These are phyloP conservation scores for Brassica napus DNA, from an alignment of 345 rosid genomes.

Conservation along the genomic window DNA sequence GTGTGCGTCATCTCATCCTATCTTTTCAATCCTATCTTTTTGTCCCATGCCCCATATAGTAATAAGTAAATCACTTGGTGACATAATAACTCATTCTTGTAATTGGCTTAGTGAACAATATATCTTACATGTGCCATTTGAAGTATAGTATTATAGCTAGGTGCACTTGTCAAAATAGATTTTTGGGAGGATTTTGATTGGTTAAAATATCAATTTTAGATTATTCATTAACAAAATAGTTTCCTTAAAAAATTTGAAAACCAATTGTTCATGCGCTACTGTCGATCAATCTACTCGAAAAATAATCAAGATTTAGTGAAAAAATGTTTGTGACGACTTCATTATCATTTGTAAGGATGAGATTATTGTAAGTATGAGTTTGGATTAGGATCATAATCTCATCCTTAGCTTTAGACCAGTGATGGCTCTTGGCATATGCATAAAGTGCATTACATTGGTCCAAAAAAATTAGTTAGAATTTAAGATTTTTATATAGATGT, in stretches of 20 bases:
- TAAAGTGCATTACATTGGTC: too few species aligned
- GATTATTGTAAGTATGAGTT: not conserved
- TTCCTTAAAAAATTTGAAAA: not conserved
- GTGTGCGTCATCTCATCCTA: slow-evolving; percentile 25
- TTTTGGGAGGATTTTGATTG: not conserved
- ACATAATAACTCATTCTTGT: not conserved
- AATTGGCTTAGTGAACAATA: not conserved
- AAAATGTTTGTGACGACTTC: not conserved
- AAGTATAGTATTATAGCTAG: not conserved
- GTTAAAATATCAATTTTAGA: not conserved
- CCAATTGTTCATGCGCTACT: not conserved
- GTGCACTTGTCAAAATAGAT: not conserved
- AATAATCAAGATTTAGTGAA: not conserved
- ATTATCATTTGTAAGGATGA: not conserved
- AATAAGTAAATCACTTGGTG: not conserved
- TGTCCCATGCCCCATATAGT: slow-evolving; percentile 26
- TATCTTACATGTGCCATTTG: slow-evolving; percentile 1
- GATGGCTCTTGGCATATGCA: too few species aligned
- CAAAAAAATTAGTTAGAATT: too few species aligned
- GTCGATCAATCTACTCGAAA: not conserved
- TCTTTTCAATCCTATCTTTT: not conserved
- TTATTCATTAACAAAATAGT: not conserved
- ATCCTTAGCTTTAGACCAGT: not conserved
- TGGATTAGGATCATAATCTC: not conserved
- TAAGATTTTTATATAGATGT: too few species aligned